Evolutionary conservation across 768 basidiomycete genomes (phyloP), one percentile per base, ranked within the genome.

Genomic region (Mrakia gelida): DNA sequence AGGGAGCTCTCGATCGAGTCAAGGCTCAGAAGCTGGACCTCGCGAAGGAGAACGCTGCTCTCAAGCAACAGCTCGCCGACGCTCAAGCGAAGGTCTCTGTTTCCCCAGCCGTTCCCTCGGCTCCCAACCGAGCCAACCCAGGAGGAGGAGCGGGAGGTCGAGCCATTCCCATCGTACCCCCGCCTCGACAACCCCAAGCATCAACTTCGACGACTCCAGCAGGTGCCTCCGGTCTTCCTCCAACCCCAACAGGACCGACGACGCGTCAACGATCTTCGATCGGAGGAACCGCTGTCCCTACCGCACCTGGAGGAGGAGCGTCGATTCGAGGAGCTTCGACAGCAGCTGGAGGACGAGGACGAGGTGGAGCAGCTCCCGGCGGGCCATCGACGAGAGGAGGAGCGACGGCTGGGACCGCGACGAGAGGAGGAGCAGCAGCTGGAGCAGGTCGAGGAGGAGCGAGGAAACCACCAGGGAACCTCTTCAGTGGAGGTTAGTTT

Each of bases 1-100:
- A 78, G 73, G 73, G 49, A 61, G 52, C 52, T 59, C 65, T 73
- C 30, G 77, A 78, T 3, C 65, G 59, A 54, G 26, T 34, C 3
- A 61, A 63, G 16, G 71, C 62, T 41, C 41, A 72, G 49, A 71
- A 59, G 68, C 15, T 23, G 28, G 71, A 56, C 23, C 45, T 59
- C 26, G 30, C 54, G 26, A 41, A 65, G 71, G 72, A 71, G 1
- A 65, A 73, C 38, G 21, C 54, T 26, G 49, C 67, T 3, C 56
- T 70, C 28, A 75, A 78, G 68, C 34, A 45, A 6, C n/a, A 65
- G 34, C n/a, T 34, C 28, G 26, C 28, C 26, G 59, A 59, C 26
- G 26, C 59, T 28, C 59, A 59, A 43, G 56, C 70, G 11, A 41
- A 45, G 70, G 21, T 70, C n/a, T 23, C 71, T 28, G 62, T 63